Conservation (phyloP, 345 rosid genomes). For the Bruguiera parviflora region DNA sequence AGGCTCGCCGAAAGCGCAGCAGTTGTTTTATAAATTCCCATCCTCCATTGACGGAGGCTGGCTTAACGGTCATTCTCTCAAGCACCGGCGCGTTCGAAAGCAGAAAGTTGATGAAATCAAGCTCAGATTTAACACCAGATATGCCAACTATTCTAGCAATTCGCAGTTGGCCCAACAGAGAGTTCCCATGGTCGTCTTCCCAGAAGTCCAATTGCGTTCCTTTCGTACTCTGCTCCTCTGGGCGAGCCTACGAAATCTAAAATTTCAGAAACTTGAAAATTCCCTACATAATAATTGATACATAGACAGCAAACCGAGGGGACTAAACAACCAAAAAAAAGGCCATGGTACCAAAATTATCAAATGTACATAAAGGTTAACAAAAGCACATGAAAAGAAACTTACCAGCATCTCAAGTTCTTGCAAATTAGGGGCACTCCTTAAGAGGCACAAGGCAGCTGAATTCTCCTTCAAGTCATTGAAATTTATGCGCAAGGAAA, state of each 20-base stretch:
- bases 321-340: not conserved
- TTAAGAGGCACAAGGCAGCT: slow-evolving; percentile 57
- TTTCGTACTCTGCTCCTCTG: slow-evolving; percentile 35
- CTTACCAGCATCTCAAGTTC: slow-evolving; percentile 64
- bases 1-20: slow-evolving; percentile 57
- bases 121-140: slow-evolving; percentile 44
- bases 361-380: not conserved
- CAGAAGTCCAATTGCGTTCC: slow-evolving; percentile 31
- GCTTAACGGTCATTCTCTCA: slow-evolving; percentile 56
- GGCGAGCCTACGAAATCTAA: slow-evolving; percentile 43
- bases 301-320: not conserved
- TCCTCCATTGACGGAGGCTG: slow-evolving; percentile 38
- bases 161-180: slow-evolving; percentile 45
- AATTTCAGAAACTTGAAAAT: slow-evolving; percentile 9
- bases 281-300: not conserved
- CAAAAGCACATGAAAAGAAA: not conserved
- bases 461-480: slow-evolving; percentile 51
- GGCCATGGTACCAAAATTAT: not conserved
- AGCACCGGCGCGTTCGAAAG: slow-evolving; percentile 57
- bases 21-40: slow-evolving; percentile 51
- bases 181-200: slow-evolving; percentile 46
- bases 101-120: slow-evolving; percentile 53
- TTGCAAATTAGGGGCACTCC: slow-evolving; percentile 59
- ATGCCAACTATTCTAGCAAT: slow-evolving; percentile 44
- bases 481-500: slow-evolving; percentile 60